These are phyloP conservation scores for Ustilago crameri DNA, from an alignment of 1,284 basidiomycete genomes.

Conservation along the genomic window DNA sequence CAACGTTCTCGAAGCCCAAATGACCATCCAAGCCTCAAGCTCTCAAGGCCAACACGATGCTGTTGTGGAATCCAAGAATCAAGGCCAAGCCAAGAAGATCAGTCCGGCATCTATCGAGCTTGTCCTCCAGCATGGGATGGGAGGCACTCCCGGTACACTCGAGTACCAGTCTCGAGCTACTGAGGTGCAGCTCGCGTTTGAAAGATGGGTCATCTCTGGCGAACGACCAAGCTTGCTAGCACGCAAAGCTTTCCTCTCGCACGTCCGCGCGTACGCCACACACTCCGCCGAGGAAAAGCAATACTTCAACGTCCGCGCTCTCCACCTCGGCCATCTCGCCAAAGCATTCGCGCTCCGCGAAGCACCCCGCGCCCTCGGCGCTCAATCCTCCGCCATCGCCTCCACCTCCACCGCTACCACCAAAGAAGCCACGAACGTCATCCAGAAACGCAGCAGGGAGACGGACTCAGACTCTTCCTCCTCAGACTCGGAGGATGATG, in stretches of 20 bases:
- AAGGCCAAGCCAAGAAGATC: constrained; percentile 29
- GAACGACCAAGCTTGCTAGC: constrained; percentile 83
- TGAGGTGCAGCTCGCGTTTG: constrained; percentile 92
- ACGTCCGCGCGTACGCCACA: constrained; percentile 95
- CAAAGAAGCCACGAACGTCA: constrained; percentile 13
- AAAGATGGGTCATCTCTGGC: constrained; percentile 86
- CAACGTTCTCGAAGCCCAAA: constrained; percentile 74
- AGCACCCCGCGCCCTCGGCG: constrained; percentile 78
- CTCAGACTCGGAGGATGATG: constrained; percentile 9
- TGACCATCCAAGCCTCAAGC: constrained; percentile 24
- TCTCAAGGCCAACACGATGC: not conserved
- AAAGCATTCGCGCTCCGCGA: constrained; percentile 96
- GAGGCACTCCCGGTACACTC: constrained; percentile 70
- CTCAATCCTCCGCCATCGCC: constrained; percentile 24
- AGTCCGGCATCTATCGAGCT: constrained; percentile 36
- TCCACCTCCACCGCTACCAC: constrained; percentile 11
- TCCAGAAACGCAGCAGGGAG: not conserved
- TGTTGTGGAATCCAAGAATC: constrained; percentile 15
- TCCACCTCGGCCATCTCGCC: constrained; percentile 95
- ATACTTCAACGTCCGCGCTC: constrained; percentile 91
- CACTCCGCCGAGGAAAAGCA: constrained; percentile 94
- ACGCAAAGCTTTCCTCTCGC: constrained; percentile 87
- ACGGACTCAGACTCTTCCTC: not conserved
- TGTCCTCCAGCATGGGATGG: constrained; percentile 77
- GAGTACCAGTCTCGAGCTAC: constrained; percentile 93